These are phyloP conservation scores for Cercospora janseana DNA, from an alignment of 2,329 filamentous ascomycete species.

Conservation along the genomic window DNA sequence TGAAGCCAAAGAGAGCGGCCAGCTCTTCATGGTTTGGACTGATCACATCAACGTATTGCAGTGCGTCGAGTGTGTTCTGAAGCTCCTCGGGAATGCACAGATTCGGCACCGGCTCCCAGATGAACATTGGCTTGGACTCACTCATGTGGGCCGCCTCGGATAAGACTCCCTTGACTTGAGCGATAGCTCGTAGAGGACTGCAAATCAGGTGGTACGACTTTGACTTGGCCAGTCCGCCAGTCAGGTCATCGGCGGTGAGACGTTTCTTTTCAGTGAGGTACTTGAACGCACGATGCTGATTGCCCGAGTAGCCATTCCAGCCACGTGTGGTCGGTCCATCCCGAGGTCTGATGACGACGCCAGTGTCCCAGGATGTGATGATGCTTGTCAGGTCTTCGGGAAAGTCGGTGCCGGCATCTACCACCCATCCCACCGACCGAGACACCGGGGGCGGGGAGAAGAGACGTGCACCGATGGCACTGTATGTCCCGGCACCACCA, in stretches of 20 bases:
- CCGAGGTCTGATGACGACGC: conserved; percentile 61
- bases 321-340: conserved; percentile 80
- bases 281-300: conserved; percentile 60
- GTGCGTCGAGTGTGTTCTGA: conserved; percentile 53
- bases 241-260: conserved; percentile 70
- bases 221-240: conserved; percentile 63
- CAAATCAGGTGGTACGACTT: conserved; percentile 87
- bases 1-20: conserved; percentile 71
- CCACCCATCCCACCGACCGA: conserved; percentile 77
- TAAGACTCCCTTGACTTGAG: conserved; percentile 70
- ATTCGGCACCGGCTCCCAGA: conserved; percentile 96
- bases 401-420: conserved; percentile 88
- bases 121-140: conserved; percentile 59
- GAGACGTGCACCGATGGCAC: conserved; percentile 82
- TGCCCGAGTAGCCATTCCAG: conserved; percentile 83
- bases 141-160: conserved; percentile 25
- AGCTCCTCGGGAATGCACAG: conserved; percentile 69
- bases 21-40: conserved; percentile 87
- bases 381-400: conserved; percentile 62
- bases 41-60: conserved; percentile 57
- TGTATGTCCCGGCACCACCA: conserved; percentile 86
- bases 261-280: conserved; percentile 86
- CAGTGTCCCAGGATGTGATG: conserved; percentile 74
- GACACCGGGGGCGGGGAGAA: conserved; percentile 74
- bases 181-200: conserved; percentile 71